Evolutionary conservation across 345 rosid genomes (phyloP).

Genomic region (Linum tenue): DNA sequence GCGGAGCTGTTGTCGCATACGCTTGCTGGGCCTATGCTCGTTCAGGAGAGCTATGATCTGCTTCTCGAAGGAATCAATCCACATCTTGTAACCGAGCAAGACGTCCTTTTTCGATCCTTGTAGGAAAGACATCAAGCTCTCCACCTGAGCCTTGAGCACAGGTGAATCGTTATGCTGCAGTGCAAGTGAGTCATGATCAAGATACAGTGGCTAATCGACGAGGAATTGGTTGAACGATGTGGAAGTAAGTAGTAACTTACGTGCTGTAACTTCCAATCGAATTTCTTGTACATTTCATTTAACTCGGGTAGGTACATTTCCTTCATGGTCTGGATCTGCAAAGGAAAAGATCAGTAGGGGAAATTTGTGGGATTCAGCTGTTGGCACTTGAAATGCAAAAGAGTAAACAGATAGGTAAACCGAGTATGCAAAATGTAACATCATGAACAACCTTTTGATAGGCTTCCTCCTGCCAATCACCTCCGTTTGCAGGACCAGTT

Average conservation of each 20-base stretch:
- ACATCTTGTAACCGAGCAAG: slow-evolving; percentile 45
- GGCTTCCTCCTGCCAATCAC: slow-evolving; percentile 89
- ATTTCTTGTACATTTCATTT: slow-evolving; percentile 57
- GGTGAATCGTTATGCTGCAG: slow-evolving; percentile 61
- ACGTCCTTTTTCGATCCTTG: slow-evolving; percentile 47
- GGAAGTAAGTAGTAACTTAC: slow-evolving; percentile 20
- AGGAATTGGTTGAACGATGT: slow-evolving; percentile 1
- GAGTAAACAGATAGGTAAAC: not conserved
- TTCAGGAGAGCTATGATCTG: slow-evolving; percentile 51
- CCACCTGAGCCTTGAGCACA: slow-evolving; percentile 50
- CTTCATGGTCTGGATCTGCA: slow-evolving; percentile 65
- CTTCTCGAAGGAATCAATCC: slow-evolving; percentile 58
- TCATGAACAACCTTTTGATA: slow-evolving; percentile 55
- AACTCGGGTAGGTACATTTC: slow-evolving; percentile 57
- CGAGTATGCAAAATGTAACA: not conserved
- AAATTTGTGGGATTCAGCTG: not conserved
- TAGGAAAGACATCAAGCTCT: slow-evolving; percentile 43
- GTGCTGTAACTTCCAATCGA: slow-evolving; percentile 54
- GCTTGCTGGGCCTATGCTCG: slow-evolving; percentile 50
- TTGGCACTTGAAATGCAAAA: not conserved
- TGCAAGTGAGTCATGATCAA: slow-evolving; percentile 43
- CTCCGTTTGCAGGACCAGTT: slow-evolving; percentile 56
- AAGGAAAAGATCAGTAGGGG: slow-evolving; percentile 8
- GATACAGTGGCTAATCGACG: no score
- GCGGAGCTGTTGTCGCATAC: slow-evolving; percentile 37